phyloP scores from a whole-genome alignment of 805 yeast genomes.

The Ogataea kodamae region DNA sequence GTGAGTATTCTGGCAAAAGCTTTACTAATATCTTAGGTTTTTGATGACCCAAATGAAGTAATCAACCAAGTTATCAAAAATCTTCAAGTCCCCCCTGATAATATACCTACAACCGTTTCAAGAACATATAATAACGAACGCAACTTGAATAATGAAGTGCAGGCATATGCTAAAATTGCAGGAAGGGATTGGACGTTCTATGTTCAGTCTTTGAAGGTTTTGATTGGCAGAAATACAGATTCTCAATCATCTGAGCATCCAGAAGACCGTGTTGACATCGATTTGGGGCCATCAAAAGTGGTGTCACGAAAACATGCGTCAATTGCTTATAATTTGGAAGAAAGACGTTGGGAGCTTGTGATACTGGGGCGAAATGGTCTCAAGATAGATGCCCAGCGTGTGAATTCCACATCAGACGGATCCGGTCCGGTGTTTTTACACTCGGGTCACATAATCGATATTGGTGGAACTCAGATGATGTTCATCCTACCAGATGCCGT shows the following conservation, averaged over 20 bases:
- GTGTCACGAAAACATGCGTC: slow-evolving; percentile 88
- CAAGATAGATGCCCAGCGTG: slow-evolving; percentile 70
- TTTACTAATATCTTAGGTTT: slow-evolving; percentile 21
- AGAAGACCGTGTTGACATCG: slow-evolving; percentile 60
- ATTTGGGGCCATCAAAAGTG: slow-evolving; percentile 96
- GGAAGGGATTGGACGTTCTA: slow-evolving; percentile 93
- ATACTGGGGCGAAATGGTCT: slow-evolving; percentile 92
- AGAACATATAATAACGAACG: slow-evolving; percentile 69
- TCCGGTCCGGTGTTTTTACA: slow-evolving; percentile 50
- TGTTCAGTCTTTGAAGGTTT: slow-evolving; percentile 70
- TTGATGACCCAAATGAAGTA: slow-evolving; percentile 60
- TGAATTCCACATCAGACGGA: slow-evolving; percentile 37
- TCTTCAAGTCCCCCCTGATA: slow-evolving; percentile 66
- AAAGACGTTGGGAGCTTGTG: slow-evolving; percentile 81
- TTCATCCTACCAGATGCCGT: slow-evolving; percentile 90
- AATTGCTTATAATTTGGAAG: slow-evolving; percentile 69
- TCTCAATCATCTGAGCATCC: slow-evolving; percentile 18
- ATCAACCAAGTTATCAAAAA: slow-evolving; percentile 72
- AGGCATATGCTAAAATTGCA: slow-evolving; percentile 95
- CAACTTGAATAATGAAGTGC: slow-evolving; percentile 72
- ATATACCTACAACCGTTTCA: slow-evolving; percentile 64
- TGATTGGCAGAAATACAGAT: slow-evolving; percentile 85
- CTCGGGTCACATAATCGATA: slow-evolving; percentile 88
- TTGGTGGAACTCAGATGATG: slow-evolving; percentile 99
- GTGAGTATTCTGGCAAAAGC: slow-evolving; percentile 12